phyloP scores from a whole-genome alignment of 176 grass and related monocot species.

The Eragrostis nindensis region DNA sequence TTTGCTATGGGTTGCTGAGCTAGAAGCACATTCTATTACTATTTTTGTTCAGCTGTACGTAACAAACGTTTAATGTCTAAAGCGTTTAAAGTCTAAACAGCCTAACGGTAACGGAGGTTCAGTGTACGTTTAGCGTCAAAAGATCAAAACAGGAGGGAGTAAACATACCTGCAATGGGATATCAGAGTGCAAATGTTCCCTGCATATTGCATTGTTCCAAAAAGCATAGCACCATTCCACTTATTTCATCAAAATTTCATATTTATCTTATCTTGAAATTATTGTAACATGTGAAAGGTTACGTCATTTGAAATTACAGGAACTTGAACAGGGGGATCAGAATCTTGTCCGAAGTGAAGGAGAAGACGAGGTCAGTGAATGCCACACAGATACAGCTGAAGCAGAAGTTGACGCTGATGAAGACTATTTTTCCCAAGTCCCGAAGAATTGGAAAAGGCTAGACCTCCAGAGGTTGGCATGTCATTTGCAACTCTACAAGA shows the following conservation, averaged over 20 bases:
- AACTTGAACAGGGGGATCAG: neutral
- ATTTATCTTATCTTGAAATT: neutral
- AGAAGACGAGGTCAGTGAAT: conserved; percentile 10
- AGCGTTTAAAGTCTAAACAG: no score
- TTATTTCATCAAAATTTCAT: neutral
- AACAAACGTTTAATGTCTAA: no score
- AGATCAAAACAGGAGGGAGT: no score
- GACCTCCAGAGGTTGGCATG: conserved; percentile 27
- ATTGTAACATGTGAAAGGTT: neutral
- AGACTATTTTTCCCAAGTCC: no score
- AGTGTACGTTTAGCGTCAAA: no score
- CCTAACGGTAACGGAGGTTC: no score
- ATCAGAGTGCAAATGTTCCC: neutral
- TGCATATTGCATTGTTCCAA: neutral
- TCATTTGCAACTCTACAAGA: conserved; percentile 1
- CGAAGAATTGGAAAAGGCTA: no score
- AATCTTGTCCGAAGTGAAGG: neutral
- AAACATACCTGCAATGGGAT: neutral
- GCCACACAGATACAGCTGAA: neutral
- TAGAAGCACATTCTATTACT: no score
- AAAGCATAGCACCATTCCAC: neutral
- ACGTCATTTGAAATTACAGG: conserved; percentile 4
- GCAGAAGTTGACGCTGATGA: no score
- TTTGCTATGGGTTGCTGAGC: no score
- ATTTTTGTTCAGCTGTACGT: no score